Evolutionary conservation across 768 basidiomycete species (phyloP).

Genomic region (Kwoniella sp.): DNA sequence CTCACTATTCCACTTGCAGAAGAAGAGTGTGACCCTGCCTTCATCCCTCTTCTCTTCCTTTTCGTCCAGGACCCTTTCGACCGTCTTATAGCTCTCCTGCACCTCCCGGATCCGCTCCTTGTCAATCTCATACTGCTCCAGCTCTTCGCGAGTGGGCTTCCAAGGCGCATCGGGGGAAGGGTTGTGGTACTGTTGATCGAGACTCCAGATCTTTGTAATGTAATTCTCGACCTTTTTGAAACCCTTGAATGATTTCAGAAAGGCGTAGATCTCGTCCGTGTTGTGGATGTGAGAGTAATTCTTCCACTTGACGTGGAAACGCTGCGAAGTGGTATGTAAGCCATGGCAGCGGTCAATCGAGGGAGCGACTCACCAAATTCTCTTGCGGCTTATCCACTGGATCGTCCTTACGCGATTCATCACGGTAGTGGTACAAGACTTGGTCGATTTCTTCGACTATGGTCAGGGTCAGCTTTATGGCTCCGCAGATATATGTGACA

Average conservation of each 20-base stretch:
- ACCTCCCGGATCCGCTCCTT: conserved; percentile 90
- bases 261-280: conserved; percentile 97
- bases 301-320: conserved; percentile 99
- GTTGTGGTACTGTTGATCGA: conserved; percentile 74
- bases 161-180: conserved; percentile 61
- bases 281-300: conserved; percentile 97
- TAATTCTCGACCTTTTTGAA: conserved; percentile 98
- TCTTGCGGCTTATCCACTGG: conserved; percentile 79
- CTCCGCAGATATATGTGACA: conserved; percentile 44
- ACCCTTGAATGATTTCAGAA: conserved; percentile 91
- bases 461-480: too few species aligned
- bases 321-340: conserved; percentile 61
- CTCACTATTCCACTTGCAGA: conserved; percentile 89
- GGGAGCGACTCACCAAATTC: conserved; percentile 67
- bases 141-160: conserved; percentile 78
- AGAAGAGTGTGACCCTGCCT: conserved; percentile 68
- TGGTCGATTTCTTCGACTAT: conserved; percentile 69
- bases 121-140: conserved; percentile 84
- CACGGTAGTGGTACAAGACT: conserved; percentile 81
- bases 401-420: conserved; percentile 70
- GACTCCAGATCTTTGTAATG: conserved; percentile 69
- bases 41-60: conserved; percentile 58
- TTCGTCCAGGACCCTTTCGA: conserved; percentile 76
- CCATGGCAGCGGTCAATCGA: background rate
- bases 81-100: conserved; percentile 82